phyloP scores from a whole-genome alignment of 768 basidiomycete species.

The Mycena rosella region DNA sequence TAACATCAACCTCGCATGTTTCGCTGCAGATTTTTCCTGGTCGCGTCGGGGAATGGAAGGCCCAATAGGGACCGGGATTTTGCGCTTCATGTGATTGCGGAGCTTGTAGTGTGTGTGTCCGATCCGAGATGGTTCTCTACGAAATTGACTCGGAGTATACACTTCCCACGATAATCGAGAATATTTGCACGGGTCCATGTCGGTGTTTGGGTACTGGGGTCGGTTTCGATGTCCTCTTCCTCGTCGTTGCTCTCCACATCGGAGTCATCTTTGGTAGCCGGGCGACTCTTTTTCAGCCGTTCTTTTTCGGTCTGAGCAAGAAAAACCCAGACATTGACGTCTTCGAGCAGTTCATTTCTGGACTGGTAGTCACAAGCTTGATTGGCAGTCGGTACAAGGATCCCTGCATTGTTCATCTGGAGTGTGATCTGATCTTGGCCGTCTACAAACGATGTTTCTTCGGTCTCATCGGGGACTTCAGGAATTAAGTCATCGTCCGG shows the following conservation, averaged over 20 bases:
- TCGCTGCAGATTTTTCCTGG: background rate
- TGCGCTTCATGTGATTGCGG: background rate
- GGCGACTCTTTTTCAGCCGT: background rate
- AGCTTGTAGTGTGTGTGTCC: background rate
- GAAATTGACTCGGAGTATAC: too few relatives aligned
- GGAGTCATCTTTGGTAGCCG: too few relatives aligned
- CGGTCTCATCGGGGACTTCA: too few relatives aligned
- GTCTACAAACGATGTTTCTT: too few relatives aligned
- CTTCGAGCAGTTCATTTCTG: background rate
- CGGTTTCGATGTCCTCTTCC: too few relatives aligned
- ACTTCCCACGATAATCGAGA: too few relatives aligned
- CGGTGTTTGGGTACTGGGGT: too few relatives aligned
- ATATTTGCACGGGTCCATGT: too few relatives aligned
- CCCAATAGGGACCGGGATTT: background rate
- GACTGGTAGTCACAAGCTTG: background rate
- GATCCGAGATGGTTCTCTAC: too few relatives aligned
- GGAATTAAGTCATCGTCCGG: background rate
- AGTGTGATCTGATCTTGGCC: background rate
- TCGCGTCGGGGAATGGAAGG: background rate
- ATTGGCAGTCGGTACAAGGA: background rate
- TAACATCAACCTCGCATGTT: constrained; percentile 39
- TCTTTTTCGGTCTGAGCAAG: background rate
- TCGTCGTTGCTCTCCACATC: too few relatives aligned
- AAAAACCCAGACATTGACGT: constrained; percentile 2
- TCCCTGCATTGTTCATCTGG: background rate